These are phyloP conservation scores for Tephrocybe sp. DNA, from an alignment of 768 basidiomycete genomes.

Conservation along the genomic window DNA sequence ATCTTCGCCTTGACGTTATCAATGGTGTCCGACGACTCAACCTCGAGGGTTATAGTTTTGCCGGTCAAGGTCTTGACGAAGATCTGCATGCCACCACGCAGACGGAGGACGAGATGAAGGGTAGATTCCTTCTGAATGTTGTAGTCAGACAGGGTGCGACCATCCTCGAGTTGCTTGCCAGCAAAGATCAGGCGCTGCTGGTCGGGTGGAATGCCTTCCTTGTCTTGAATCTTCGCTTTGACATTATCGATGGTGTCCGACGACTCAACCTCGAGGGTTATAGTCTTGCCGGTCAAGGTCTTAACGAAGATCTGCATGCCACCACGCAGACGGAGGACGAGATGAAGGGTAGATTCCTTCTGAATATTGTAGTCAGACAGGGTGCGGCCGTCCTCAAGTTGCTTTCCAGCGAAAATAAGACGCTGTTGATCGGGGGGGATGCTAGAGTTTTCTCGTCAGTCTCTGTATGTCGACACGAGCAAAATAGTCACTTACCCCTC, in stretches of 20 bases:
- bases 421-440: constrained; percentile 92
- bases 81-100: constrained; percentile 90
- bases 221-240: constrained; percentile 92
- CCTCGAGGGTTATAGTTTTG: constrained; percentile 91
- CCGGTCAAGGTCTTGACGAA: constrained; percentile 88
- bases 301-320: constrained; percentile 87
- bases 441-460: constrained; percentile 21
- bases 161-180: constrained; percentile 90
- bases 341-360: constrained; percentile 92
- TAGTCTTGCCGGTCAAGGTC: constrained; percentile 86
- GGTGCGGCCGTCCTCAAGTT: constrained; percentile 91
- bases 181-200: constrained; percentile 92
- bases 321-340: constrained; percentile 87
- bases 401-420: constrained; percentile 95
- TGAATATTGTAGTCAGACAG: constrained; percentile 91
- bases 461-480: not conserved
- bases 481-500: constrained; percentile 45
- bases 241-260: constrained; percentile 88
- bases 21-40: constrained; percentile 91
- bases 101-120: constrained; percentile 77
- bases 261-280: constrained; percentile 87
- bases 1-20: constrained; percentile 87
- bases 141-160: constrained; percentile 87
- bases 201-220: constrained; percentile 84
- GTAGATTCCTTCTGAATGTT: constrained; percentile 91